phyloP scores from a whole-genome alignment of 805 yeast species.

The Debaryomyces prosopidis region DNA sequence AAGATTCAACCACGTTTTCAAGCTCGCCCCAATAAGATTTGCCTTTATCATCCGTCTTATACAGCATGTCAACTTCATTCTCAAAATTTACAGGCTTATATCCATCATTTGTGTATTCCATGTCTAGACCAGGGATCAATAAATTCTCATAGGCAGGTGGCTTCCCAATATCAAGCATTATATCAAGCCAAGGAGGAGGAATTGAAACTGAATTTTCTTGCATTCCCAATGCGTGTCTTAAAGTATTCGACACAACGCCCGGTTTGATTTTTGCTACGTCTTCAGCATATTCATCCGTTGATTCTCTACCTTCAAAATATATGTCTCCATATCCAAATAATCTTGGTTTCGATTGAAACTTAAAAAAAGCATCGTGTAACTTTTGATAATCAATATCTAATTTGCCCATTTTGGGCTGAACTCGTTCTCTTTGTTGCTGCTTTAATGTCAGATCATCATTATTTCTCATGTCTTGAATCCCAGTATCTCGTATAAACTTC shows the following conservation, averaged over 20 bases:
- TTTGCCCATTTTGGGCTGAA: conserved; percentile 85
- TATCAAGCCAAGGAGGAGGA: conserved; percentile 79
- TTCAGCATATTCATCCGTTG: conserved; percentile 38
- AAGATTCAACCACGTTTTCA: conserved; percentile 28
- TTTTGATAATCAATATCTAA: conserved; percentile 84
- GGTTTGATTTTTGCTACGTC: conserved; percentile 52
- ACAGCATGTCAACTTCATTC: conserved; percentile 10
- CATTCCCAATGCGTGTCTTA: conserved; percentile 72
- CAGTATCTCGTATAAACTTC: conserved; percentile 73
- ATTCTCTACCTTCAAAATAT: conserved; percentile 75
- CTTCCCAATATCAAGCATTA: conserved; percentile 69
- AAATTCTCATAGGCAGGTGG: conserved; percentile 81
- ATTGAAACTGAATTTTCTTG: conserved; percentile 41
- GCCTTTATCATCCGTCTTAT: conserved; percentile 8
- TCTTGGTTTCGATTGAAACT: conserved; percentile 72
- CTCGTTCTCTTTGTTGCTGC: conserved; percentile 76
- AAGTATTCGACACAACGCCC: conserved; percentile 61
- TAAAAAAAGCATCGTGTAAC: conserved; percentile 84
- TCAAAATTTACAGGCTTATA: conserved; percentile 17
- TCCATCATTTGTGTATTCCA: conserved; percentile 36
- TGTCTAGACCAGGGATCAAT: conserved; percentile 51
- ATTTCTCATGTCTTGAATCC: conserved; percentile 83
- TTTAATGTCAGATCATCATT: conserved; percentile 62
- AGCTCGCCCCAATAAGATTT: conserved; percentile 36
- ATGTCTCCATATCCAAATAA: conserved; percentile 72